These are phyloP conservation scores for Penicillium silybi DNA, from an alignment of 495 filamentous ascomycete genomes.

Conservation along the genomic window DNA sequence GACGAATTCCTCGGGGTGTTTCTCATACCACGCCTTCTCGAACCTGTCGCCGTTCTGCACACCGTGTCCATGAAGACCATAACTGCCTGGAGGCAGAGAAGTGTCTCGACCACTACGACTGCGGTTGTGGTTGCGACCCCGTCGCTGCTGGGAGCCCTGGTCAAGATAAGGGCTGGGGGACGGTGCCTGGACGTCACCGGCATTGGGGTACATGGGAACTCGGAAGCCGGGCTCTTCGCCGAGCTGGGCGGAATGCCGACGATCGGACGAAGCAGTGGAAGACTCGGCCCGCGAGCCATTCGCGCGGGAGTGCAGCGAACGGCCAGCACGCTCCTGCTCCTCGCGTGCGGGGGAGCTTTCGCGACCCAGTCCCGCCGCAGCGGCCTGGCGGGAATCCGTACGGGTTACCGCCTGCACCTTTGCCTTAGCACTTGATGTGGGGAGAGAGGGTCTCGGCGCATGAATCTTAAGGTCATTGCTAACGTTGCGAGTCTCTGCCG, in stretches of 20 bases:
- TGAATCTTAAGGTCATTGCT: constrained; percentile 79
- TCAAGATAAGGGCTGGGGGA: constrained; percentile 67
- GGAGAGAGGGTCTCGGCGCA: constrained; percentile 85
- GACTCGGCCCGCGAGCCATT: constrained; percentile 51
- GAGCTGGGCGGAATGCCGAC: constrained; percentile 43
- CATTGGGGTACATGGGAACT: constrained; percentile 91
- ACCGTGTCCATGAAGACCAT: constrained; percentile 84
- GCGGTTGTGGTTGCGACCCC: constrained; percentile 65
- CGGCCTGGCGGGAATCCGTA: constrained; percentile 81
- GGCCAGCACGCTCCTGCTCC: constrained; percentile 58
- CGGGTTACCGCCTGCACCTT: constrained; percentile 77
- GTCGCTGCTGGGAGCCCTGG: constrained; percentile 50
- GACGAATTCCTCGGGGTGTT: constrained; percentile 73
- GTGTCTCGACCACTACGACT: constrained; percentile 56
- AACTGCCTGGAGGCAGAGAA: constrained; percentile 69
- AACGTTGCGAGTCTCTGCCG: constrained; percentile 70
- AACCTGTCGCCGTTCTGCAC: constrained; percentile 64
- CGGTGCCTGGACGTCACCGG: constrained; percentile 94
- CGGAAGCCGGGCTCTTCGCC: constrained; percentile 83
- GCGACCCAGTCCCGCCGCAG: constrained; percentile 74
- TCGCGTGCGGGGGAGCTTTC: constrained; percentile 50
- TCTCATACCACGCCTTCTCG: constrained; percentile 83
- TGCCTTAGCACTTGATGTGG: constrained; percentile 71
- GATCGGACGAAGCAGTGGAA: constrained; percentile 48
- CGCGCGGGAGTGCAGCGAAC: constrained; percentile 40